Base-by-base conservation (phyloP, 2,329 filamentous ascomycete genomes). In the Monilinia fructigena region DNA sequence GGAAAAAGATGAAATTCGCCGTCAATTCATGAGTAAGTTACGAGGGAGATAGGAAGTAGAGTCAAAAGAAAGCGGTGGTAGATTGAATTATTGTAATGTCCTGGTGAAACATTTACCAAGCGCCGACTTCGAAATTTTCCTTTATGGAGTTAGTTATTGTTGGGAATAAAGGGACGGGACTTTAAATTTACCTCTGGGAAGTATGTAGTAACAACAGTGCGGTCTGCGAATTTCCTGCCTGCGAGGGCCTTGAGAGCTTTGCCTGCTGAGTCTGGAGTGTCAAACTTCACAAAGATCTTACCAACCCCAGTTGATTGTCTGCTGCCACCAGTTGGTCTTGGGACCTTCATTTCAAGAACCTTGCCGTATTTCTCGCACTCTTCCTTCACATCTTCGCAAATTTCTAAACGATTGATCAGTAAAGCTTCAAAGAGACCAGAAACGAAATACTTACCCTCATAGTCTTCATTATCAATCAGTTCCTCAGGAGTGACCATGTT, bases 401-500 rank as follows among this genome's bases (percentile, higher is more conserved):
- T 99, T 90, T 99, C 95, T 73, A 63, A 63, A 35, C 12, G 18
- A 26, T 23, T 52, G 70, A 83, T 78, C 84, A 80, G 65, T 64
- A 40, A 10, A 16, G 45, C 26, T 60, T 16, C 23, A 26, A 31
- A 65, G 2, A 16, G 52, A 31, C 38, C 23, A 8, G 20, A 1
- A 31, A 66, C 4, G 14, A 23, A 59, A 38, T 62, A 67, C 82
- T 75, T 83, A 93, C 94, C 94, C 79, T 97, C 91, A 75, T 97
- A 98, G 75, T 99, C 95, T 47, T 98, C 93, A 62, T 88, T 89
- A 76, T 98, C 93, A 79, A 97, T 87, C 31, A 99, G 82, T 79
- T 99, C 95, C 74, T 99, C 95, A 0, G 93, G 85, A 0, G 95
- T 99, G 47, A 99, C 94, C 95, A 99, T 99, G 81, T 99, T 99